Percentiles rank a stretch among this genome's conserved stretches.
phyloP scores from a whole-genome alignment of 352 stramenopile genomes.

The Globisporangium ultimum region DNA sequence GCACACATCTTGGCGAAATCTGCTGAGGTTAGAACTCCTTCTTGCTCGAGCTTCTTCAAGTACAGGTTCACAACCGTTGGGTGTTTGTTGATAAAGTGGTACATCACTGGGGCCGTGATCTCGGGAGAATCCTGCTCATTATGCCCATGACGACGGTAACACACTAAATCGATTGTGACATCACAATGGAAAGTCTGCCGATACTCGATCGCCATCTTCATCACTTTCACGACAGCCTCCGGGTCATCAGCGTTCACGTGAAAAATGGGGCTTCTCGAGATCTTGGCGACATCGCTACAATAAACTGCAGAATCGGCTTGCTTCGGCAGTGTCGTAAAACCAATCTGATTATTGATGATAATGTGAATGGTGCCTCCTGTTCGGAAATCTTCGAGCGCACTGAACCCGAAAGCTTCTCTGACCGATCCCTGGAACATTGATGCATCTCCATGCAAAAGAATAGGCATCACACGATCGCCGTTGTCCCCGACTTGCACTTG shows the following conservation, averaged over 20 bases:
- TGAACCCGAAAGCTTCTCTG: conserved; percentile 81
- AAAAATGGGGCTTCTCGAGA: conserved; percentile 92
- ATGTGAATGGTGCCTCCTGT: conserved; percentile 98
- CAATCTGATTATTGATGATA: conserved; percentile 99
- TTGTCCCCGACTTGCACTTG: conserved; percentile 85
- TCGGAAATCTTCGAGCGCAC: conserved; percentile 91
- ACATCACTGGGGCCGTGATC: conserved; percentile 89
- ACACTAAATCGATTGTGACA: conserved; percentile 98
- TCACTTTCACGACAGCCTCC: conserved; percentile 88
- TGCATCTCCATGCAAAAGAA: conserved; percentile 98
- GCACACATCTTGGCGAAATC: conserved; percentile 53
- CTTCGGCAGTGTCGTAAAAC: conserved; percentile 98
- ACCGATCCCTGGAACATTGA: conserved; percentile 72
- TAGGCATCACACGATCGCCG: conserved; percentile 90
- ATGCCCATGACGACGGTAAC: conserved; percentile 98
- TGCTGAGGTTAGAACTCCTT: conserved; percentile 42
- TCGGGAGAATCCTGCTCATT: conserved; percentile 95
- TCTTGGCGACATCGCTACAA: conserved; percentile 97
- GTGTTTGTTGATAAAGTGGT: conserved; percentile 87
- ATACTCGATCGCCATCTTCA: conserved; percentile 91
- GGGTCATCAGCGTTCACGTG: conserved; percentile 98
- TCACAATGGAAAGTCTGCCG: conserved; percentile 93
- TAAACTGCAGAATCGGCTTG: conserved; percentile 97
- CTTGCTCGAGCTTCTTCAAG: conserved; percentile 56
- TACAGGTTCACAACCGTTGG: conserved; percentile 80